A percentile compares a stretch with the other conserved stretches of the same genome.
Conservation (phyloP, 768 basidiomycete genomes). For the Neoboletus brunneissimus region DNA sequence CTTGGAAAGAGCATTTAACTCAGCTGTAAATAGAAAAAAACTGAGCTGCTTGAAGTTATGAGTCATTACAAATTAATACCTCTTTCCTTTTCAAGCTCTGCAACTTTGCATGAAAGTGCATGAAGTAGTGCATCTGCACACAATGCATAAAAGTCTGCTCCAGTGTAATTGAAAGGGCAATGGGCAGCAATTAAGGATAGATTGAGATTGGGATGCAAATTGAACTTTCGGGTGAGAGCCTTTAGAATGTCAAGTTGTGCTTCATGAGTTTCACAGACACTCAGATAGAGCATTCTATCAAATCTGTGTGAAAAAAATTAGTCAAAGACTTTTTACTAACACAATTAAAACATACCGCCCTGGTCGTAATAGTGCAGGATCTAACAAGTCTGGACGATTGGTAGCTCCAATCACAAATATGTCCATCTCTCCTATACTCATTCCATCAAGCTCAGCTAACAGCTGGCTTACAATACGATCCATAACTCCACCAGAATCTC, state of each 20-base stretch:
- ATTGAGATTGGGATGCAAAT: slow-evolving; percentile 63
- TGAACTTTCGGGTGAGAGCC: slow-evolving; percentile 92
- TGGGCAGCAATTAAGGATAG: slow-evolving; percentile 60
- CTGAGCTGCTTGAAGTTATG: neutral
- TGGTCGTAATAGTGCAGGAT: slow-evolving; percentile 84
- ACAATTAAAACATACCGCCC: slow-evolving; percentile 55
- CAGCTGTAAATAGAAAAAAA: slow-evolving; percentile 2
- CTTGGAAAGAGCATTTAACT: slow-evolving; percentile 47
- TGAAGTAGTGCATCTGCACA: slow-evolving; percentile 96
- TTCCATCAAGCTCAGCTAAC: slow-evolving; percentile 90
- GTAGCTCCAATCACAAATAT: slow-evolving; percentile 97
- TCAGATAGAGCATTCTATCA: slow-evolving; percentile 94
- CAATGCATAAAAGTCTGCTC: slow-evolving; percentile 96
- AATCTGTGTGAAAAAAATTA: slow-evolving; percentile 53
- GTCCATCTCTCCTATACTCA: slow-evolving; percentile 64
- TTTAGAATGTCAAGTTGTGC: slow-evolving; percentile 84
- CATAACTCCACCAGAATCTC: slow-evolving; percentile 97
- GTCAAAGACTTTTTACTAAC: neutral
- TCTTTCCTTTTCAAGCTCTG: slow-evolving; percentile 71
- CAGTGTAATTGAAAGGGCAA: slow-evolving; percentile 93
- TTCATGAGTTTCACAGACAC: slow-evolving; percentile 82
- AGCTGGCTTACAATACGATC: slow-evolving; percentile 96
- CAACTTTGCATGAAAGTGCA: slow-evolving; percentile 88
- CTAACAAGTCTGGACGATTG: slow-evolving; percentile 88
- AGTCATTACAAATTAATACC: slow-evolving; percentile 35